These are phyloP conservation scores for Massospora cicadina DNA, from an alignment of 371 early-diverging fungal genomes.

Conservation along the genomic window DNA sequence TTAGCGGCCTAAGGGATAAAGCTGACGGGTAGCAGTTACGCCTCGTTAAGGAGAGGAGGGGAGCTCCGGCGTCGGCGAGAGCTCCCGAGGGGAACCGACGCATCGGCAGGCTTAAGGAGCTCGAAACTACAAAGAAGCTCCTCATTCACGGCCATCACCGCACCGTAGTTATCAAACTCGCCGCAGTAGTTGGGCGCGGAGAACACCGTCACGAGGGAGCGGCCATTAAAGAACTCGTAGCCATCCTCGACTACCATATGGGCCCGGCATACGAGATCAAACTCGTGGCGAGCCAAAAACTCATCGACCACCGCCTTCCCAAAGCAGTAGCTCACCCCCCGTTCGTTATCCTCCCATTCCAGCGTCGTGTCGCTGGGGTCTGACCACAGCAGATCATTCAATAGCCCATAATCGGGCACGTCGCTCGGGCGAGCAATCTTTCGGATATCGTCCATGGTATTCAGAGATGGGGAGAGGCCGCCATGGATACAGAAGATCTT, in stretches of 20 bases:
- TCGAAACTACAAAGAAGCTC: conserved; percentile 63
- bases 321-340: conserved; percentile 81
- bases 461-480: conserved; percentile 80
- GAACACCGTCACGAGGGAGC: conserved; percentile 86
- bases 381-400: conserved; percentile 92
- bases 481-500: conserved; percentile 96
- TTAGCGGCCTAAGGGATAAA: neutral
- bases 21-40: neutral
- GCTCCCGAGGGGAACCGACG: neutral
- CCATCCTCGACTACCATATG: conserved; percentile 96
- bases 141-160: conserved; percentile 96
- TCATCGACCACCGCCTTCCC: conserved; percentile 68
- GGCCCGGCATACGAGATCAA: conserved; percentile 84
- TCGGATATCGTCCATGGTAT: conserved; percentile 78
- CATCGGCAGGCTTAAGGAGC: conserved; percentile 61
- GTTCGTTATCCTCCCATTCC: conserved; percentile 84
- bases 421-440: conserved; percentile 84
- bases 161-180: conserved; percentile 91
- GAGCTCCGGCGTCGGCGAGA: neutral
- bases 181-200: conserved; percentile 94
- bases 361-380: conserved; percentile 63
- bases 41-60: conserved; percentile 6
- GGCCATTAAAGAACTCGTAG: conserved; percentile 85
- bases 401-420: conserved; percentile 82
- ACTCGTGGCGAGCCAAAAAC: conserved; percentile 80